Percentiles rank a stretch among this genome's conserved stretches.
Conservation (phyloP, 805 yeast species). For the Pichia heedii region DNA sequence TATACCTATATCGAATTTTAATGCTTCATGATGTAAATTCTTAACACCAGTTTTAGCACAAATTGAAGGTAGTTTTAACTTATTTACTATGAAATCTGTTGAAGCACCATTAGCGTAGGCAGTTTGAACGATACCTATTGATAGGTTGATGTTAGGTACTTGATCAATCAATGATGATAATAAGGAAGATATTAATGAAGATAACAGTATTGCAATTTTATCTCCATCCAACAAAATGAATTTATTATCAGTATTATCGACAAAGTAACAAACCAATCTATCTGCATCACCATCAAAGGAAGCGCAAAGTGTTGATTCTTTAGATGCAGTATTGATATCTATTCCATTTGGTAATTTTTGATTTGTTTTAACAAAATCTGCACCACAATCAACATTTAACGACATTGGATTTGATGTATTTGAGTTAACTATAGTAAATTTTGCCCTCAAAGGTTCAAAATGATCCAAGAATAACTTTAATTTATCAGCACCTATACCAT, state of each 20-base stretch:
- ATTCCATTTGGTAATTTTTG: conserved; percentile 68
- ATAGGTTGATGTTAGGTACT: conserved; percentile 24
- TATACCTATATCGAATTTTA: conserved; percentile 78
- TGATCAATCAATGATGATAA: conserved; percentile 40
- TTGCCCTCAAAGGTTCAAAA: conserved; percentile 22
- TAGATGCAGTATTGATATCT: conserved; percentile 1
- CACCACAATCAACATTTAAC: conserved; percentile 81
- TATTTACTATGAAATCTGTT: conserved; percentile 56
- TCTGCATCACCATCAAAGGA: conserved; percentile 98
- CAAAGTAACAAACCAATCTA: conserved; percentile 75
- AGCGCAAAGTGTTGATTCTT: conserved; percentile 47
- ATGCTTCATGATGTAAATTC: conserved; percentile 89
- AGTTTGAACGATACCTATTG: conserved; percentile 85
- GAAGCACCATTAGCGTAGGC: conserved; percentile 97
- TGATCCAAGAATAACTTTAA: conserved; percentile 30
- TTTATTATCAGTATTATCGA: conserved; percentile 22
- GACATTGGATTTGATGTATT: conserved; percentile 42
- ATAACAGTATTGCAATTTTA: conserved; percentile 79
- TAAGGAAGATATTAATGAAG: conserved; percentile 48
- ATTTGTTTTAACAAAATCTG: conserved; percentile 88
- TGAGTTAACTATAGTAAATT: conserved; percentile 42
- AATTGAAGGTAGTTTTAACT: conserved; percentile 64
- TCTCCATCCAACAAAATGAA: conserved; percentile 83
- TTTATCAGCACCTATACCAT: conserved; percentile 93
- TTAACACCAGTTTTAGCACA: conserved; percentile 96